These are phyloP conservation scores for Echria macrotheca DNA, from an alignment of 495 filamentous ascomycete species.

Conservation along the genomic window DNA sequence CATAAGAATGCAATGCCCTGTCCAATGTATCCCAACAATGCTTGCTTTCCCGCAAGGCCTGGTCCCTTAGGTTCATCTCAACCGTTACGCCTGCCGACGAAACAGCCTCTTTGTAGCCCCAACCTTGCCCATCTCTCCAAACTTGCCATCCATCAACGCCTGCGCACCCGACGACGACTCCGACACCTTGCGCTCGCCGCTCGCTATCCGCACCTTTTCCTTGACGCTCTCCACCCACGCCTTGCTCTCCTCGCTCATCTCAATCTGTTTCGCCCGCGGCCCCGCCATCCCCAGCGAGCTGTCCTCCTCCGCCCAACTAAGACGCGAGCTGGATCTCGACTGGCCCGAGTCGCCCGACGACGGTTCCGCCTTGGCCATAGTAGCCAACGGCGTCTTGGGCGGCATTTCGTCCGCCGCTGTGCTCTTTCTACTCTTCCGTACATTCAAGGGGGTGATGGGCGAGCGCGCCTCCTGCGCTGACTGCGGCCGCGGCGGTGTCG, in stretches of 20 bases:
- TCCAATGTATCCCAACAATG: too few relatives aligned
- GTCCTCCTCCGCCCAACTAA: slow-evolving; percentile 53
- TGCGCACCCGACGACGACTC: slow-evolving; percentile 14
- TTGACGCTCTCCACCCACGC: slow-evolving; percentile 72
- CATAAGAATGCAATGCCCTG: too few relatives aligned
- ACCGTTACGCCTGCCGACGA: slow-evolving; percentile 16
- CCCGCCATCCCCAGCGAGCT: slow-evolving; percentile 57
- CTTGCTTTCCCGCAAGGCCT: not conserved
- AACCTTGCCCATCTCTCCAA: slow-evolving; percentile 54
- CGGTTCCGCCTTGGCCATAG: slow-evolving; percentile 19
- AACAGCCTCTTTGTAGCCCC: slow-evolving; percentile 55
- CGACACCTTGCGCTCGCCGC: slow-evolving; percentile 33
- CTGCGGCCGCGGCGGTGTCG: slow-evolving; percentile 38
- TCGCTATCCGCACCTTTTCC: slow-evolving; percentile 56
- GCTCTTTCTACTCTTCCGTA: slow-evolving; percentile 46
- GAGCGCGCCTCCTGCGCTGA: slow-evolving; percentile 33
- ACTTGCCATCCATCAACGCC: slow-evolving; percentile 25
- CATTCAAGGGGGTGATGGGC: slow-evolving; percentile 33
- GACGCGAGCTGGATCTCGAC: slow-evolving; percentile 39
- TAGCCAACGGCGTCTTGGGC: slow-evolving; percentile 34
- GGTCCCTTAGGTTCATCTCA: too few relatives aligned
- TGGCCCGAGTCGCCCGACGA: slow-evolving; percentile 31
- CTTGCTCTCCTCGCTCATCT: slow-evolving; percentile 58
- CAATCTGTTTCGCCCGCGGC: slow-evolving; percentile 51
- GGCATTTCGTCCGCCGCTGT: slow-evolving; percentile 24